Base-by-base conservation (phyloP, 1,284 basidiomycete species). In the Leccinum pachyderme region DNA sequence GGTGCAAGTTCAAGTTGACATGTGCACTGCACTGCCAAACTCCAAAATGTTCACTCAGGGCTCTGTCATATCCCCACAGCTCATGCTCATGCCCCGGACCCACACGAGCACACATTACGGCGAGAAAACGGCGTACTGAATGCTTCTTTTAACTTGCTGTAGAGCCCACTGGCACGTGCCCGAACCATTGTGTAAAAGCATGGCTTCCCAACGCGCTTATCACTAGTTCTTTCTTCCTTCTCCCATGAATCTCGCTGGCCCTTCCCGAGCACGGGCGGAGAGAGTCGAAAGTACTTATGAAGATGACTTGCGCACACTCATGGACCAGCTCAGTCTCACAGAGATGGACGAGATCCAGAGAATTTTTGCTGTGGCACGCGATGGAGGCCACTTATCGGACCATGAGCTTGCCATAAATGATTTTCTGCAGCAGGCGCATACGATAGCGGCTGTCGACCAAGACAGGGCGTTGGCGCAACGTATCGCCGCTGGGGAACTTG, bases 211-310 rank as follows among this genome's bases (percentile, higher is more conserved):
- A 2, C 13, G 49, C 51, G 46, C 37, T 32, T 49, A 50, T 25
- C 37, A 24, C 4, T 11, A 53, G 51, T 49, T 54, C 49, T 49
- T 60, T 57, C 53, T 2, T 53, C 43, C 55, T 50, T 56, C 52
- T 53, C 49, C 56, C 59, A 71, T 72, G 69, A 67, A 54, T 41
- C 12, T 67, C 39, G 62, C 68, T n/a, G 66, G 69, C 37, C 61
- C 69, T 37, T 70, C 66, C 24, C 57, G 55, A 37, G 55, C 53
- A 46, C 32, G 24, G 15, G 49, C 52, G 49, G 51, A 44, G 48
- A 60, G 59, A 47, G 55, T 57, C 35, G 55, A 57, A 59, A 65
- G 59, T 45, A 55, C 64, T 39, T 68, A 68, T 25, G 67, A 68
- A 39, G 55, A 59, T 0, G 65, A 71, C 52, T 37, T 70, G 33